Evolutionary conservation across 2,329 filamentous ascomycete species (phyloP).

Genomic region (Fusarium sp.): DNA sequence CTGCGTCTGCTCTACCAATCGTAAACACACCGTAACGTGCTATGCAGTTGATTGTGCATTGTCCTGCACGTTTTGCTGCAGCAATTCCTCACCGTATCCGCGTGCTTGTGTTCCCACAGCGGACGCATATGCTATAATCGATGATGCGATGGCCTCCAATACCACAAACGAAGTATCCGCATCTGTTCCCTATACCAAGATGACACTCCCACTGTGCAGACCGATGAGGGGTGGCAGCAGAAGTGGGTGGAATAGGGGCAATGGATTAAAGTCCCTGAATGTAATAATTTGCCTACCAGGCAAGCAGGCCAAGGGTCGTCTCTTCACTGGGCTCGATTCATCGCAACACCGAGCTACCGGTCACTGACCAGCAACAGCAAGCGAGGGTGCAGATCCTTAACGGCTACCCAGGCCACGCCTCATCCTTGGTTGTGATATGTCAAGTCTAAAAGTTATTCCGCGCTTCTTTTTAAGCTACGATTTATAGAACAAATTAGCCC

Average conservation of each 20-base stretch:
- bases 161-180: conserved; percentile 8
- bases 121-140: conserved; percentile 5
- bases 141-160: conserved; percentile 16
- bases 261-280: conserved; percentile 33
- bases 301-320: conserved; percentile 27
- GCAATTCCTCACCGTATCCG: conserved; percentile 29
- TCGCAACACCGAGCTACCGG: conserved; percentile 17
- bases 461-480: conserved; percentile 29
- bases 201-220: conserved; percentile 4
- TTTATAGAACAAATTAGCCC: conserved; percentile 27
- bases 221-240: conserved; percentile 23
- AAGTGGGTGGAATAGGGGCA: conserved; percentile 39
- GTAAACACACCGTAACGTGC: conserved; percentile 33
- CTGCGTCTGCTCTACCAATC: conserved; percentile 45
- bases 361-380: conserved; percentile 5
- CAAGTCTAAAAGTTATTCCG: conserved; percentile 13
- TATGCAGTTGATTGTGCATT: conserved; percentile 30
- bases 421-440: conserved; percentile 8
- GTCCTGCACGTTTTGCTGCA: conserved; percentile 29
- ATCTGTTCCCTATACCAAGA: neutral
- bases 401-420: conserved; percentile 16
- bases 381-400: conserved; percentile 28
- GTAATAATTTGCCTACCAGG: conserved; percentile 35
- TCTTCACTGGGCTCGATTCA: conserved; percentile 22
- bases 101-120: conserved; percentile 33